Conservation (phyloP, 257 asterid species). For the Solanum tarapatanum region DNA sequence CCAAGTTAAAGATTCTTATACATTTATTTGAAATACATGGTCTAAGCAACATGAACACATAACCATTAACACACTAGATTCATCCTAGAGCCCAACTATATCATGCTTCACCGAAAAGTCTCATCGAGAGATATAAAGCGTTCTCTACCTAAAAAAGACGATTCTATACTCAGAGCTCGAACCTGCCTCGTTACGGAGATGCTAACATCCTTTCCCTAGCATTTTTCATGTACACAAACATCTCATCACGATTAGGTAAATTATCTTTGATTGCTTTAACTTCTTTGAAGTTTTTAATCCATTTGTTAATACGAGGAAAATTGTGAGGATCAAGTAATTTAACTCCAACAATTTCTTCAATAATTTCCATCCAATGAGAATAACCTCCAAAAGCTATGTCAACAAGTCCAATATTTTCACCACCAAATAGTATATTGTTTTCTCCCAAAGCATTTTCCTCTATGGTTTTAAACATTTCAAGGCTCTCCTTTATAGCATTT, state of each 20-base stretch:
- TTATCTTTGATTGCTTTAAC: background rate
- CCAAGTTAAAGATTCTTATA: background rate
- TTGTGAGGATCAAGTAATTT: background rate
- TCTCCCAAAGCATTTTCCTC: background rate
- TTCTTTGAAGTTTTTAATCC: background rate
- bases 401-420: background rate
- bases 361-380: background rate
- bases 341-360: background rate
- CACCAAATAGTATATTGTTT: background rate
- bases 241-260: slow-evolving; percentile 8
- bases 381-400: background rate
- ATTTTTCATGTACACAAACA: background rate
- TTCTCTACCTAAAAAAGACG: background rate
- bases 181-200: background rate
- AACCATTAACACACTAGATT: background rate
- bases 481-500: background rate
- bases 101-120: accelerated
- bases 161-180: background rate
- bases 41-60: background rate
- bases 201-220: background rate
- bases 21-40: background rate
- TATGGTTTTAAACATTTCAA: background rate
- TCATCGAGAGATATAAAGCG: accelerated
- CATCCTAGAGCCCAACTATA: background rate
- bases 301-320: background rate